Conservation (phyloP, 345 rosid species). For the Populus deltoides region DNA sequence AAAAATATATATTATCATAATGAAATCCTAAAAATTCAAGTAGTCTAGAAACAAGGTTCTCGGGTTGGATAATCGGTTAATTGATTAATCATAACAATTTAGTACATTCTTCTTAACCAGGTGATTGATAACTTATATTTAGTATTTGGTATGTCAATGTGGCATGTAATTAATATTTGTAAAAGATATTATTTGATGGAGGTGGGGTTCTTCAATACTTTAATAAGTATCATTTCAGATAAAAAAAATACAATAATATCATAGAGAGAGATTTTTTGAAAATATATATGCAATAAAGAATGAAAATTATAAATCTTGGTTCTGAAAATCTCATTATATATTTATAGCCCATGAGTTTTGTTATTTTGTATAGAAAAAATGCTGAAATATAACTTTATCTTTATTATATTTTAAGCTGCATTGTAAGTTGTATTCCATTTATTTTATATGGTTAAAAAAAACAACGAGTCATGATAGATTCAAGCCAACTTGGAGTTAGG, state of each 20-base stretch:
- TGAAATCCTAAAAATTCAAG: too few relatives aligned
- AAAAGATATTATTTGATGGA: too few relatives aligned
- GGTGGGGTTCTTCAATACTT: accelerated
- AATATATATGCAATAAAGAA: accelerated
- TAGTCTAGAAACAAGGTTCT: accelerated
- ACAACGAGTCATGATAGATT: accelerated
- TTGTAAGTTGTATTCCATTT: too few relatives aligned
- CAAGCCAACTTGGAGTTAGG: accelerated
- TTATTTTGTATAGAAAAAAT: too few relatives aligned
- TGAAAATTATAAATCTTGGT: accelerated
- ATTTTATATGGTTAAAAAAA: too few relatives aligned
- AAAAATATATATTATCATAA: too few relatives aligned
- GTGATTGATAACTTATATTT: accelerated
- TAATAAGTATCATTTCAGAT: too few relatives aligned
- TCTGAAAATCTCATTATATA: accelerated
- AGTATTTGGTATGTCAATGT: too few relatives aligned
- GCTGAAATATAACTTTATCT: accelerated
- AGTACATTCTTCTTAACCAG: accelerated
- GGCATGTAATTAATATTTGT: accelerated
- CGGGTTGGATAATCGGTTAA: accelerated
- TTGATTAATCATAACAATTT: accelerated
- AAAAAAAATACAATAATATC: too few relatives aligned
- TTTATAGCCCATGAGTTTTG: accelerated
- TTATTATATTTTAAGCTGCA: accelerated
- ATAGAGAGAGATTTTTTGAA: accelerated